phyloP scores from a whole-genome alignment of 352 stramenopile species.

The Globisporangium parvum region DNA sequence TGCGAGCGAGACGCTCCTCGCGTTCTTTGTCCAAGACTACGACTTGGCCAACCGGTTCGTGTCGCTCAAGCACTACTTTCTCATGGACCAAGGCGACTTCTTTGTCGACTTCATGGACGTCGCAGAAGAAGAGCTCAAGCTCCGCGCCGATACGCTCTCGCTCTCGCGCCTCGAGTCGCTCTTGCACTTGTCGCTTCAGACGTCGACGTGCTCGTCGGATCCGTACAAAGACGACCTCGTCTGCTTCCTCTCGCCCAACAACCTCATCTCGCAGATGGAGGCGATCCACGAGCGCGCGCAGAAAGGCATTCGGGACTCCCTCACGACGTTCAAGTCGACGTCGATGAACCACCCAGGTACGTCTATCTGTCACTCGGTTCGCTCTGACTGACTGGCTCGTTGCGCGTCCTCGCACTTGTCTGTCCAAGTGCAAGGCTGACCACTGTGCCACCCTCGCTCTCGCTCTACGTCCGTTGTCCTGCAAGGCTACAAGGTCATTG shows the following conservation, averaged over 20 bases:
- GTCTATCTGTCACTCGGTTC: not conserved
- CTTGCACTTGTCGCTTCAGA: constrained; percentile 92
- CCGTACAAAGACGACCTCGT: constrained; percentile 89
- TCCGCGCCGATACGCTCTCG: constrained; percentile 82
- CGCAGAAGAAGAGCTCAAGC: constrained; percentile 92
- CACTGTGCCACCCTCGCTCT: not conserved
- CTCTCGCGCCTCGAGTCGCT: constrained; percentile 90
- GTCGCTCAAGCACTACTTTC: constrained; percentile 97
- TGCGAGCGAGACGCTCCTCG: constrained; percentile 66
- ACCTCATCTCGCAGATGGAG: constrained; percentile 91
- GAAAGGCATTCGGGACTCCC: constrained; percentile 53
- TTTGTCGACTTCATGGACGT: constrained; percentile 98
- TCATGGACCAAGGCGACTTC: constrained; percentile 98
- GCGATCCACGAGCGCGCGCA: constrained; percentile 85
- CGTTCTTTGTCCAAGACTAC: constrained; percentile 80
- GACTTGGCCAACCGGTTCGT: constrained; percentile 68
- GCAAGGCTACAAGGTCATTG: constrained; percentile 88
- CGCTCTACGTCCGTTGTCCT: not conserved
- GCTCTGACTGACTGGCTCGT: not conserved
- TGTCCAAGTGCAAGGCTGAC: too few species aligned
- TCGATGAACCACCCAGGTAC: constrained; percentile 51
- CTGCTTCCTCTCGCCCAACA: constrained; percentile 81
- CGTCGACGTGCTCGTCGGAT: constrained; percentile 84
- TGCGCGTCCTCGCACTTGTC: too few species aligned
- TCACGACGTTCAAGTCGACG: constrained; percentile 67